Percentiles rank a stretch among this genome's conserved stretches.
Conservation (phyloP, 75 land plant genomes). For the Cryptomeria japonica region DNA sequence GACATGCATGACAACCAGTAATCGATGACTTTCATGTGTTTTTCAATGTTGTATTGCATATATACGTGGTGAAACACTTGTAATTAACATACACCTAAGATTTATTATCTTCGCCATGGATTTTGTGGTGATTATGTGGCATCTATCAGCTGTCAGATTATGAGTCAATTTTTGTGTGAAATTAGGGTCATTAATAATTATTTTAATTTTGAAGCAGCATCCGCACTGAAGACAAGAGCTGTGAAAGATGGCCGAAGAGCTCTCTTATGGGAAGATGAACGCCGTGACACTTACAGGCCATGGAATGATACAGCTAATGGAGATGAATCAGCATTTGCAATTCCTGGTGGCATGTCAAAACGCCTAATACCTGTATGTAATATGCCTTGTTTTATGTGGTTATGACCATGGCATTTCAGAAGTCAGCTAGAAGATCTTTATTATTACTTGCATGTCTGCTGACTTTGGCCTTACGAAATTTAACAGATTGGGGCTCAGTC, state of each 20-base stretch:
- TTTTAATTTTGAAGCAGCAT: neutral
- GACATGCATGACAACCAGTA: neutral
- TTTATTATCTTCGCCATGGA: neutral
- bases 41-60: neutral
- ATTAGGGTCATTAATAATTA: neutral
- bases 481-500: conserved; percentile 45
- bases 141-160: neutral
- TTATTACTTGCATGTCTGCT: neutral
- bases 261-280: conserved; percentile 13
- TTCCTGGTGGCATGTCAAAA: conserved; percentile 52
- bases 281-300: conserved; percentile 21
- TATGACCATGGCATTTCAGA: neutral
- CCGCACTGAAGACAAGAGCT: conserved; percentile 8
- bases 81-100: neutral
- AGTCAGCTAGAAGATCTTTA: too few species aligned
- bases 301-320: conserved; percentile 32
- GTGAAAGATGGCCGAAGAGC: conserved; percentile 33
- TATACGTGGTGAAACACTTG: neutral
- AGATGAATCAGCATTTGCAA: conserved; percentile 45
- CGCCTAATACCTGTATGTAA: conserved; percentile 73
- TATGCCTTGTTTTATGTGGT: neutral
- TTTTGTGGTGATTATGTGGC: neutral
- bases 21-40: neutral
- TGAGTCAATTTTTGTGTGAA: neutral
- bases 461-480: neutral